These are phyloP conservation scores for Colletotrichum lini DNA, from an alignment of 2,329 filamentous ascomycete species.

Conservation along the genomic window DNA sequence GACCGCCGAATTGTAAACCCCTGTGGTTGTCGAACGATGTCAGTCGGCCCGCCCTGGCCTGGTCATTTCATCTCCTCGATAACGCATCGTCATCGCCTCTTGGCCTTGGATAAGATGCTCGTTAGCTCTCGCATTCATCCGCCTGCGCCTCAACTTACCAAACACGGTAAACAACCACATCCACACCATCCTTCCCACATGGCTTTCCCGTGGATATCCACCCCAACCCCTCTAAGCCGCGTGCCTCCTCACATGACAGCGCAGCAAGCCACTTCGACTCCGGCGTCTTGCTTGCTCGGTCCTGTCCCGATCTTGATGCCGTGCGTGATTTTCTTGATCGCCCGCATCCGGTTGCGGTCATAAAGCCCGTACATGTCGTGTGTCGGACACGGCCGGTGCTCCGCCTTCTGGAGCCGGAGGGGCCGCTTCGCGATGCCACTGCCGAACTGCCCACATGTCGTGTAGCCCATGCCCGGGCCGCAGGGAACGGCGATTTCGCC, in stretches of 20 bases:
- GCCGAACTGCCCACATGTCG: conserved; percentile 59
- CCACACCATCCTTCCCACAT: background rate
- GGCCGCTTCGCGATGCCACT: conserved; percentile 50
- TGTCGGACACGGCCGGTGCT: conserved; percentile 56
- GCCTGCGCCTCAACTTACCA: conserved; percentile 6
- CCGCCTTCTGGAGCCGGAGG: conserved; percentile 54
- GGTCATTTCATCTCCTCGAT: background rate
- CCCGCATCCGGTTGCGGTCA: conserved; percentile 63
- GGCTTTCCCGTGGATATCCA: background rate
- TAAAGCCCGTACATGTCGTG: conserved; percentile 59
- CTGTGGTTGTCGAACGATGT: conserved; percentile 10
- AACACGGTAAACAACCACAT: background rate
- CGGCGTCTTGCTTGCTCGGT: conserved; percentile 54
- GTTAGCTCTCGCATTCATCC: conserved; percentile 16
- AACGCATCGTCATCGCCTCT: conserved; percentile 16
- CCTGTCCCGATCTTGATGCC: conserved; percentile 65
- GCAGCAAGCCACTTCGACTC: conserved; percentile 54
- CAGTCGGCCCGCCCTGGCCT: background rate
- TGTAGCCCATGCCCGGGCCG: conserved; percentile 65
- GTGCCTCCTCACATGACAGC: conserved; percentile 53
- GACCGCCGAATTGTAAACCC: no score
- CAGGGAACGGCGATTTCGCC: conserved; percentile 63
- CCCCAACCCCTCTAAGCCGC: no score
- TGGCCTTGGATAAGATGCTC: conserved; percentile 16
- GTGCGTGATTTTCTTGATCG: conserved; percentile 60